These are phyloP conservation scores for Leishmania tarentolae DNA, from an alignment of 208 protist species.

Conservation along the genomic window DNA sequence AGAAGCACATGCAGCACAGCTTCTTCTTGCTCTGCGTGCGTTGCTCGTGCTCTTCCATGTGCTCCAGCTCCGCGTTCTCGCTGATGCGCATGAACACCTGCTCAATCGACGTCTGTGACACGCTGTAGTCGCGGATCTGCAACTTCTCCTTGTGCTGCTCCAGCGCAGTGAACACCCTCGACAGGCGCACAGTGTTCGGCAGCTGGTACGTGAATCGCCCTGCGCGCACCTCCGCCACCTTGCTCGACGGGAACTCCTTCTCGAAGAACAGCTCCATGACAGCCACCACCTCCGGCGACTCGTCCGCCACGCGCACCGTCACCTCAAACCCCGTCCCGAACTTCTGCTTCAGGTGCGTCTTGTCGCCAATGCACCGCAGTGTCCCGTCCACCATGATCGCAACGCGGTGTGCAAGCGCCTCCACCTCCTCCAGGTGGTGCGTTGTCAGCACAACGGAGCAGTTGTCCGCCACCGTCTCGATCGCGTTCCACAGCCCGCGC, in stretches of 20 bases:
- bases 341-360: constrained; percentile 84
- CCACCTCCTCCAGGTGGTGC: constrained; percentile 83
- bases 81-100: constrained; percentile 84
- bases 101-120: constrained; percentile 69
- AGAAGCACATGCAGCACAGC: neutral
- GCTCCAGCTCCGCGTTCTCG: constrained; percentile 41
- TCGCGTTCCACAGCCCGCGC: constrained; percentile 76
- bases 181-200: constrained; percentile 36
- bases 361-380: constrained; percentile 85
- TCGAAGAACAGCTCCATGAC: constrained; percentile 46
- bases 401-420: constrained; percentile 62
- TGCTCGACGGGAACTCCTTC: constrained; percentile 28
- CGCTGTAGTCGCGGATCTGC: constrained; percentile 72
- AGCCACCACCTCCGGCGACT: constrained; percentile 8
- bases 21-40: too few relatives aligned
- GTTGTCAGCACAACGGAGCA: constrained; percentile 90
- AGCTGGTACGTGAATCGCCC: constrained; percentile 49
- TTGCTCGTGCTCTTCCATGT: constrained; percentile 27
- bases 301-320: constrained; percentile 32
- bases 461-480: constrained; percentile 52
- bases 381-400: constrained; percentile 89
- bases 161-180: constrained; percentile 45
- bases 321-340: constrained; percentile 71
- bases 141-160: constrained; percentile 42
- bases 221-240: constrained; percentile 43